Base-by-base conservation (phyloP, 768 basidiomycete species). In the Macrolepiota albuminosa region DNA sequence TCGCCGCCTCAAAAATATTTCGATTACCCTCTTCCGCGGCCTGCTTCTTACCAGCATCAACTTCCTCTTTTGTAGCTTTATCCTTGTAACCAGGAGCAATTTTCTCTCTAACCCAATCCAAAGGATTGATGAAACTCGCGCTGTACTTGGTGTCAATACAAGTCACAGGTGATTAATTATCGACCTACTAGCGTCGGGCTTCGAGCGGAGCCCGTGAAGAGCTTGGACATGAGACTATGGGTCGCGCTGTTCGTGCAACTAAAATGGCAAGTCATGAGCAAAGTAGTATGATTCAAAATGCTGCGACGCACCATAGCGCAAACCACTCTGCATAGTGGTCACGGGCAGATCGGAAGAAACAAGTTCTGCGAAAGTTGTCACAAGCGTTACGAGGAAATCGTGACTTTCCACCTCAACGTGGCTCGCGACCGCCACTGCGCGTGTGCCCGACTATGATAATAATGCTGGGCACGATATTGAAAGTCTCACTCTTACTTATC, bases 401-500 rank as follows among this genome's bases (percentile, higher is more conserved):
- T 63, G 58, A 64, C 60, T 26, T 60, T n/a, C 45, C 33, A 61
- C 51, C 54, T 55, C 36, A 48, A 58, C 59, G 61, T 63, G 56
- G 57, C 47, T 58, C 59, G 52, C 59, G 59, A 43, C 56, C 54
- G 57, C 64, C 56, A 53, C 54, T 58, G 59, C 59, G 60, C 59
- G 52, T 56, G 61, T 55, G 55, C 61, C 52, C 55, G 42, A 56
- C 60, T 43, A 69, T 55, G 58, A 85, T 86, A 81, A 73, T 84
- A 60, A 72, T 80, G 60, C 74, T 92, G 48, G 91, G 90, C 43
- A 83, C 83, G 16, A 82, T 97, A 64, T 75, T 98, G 66, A 93
- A 97, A 78, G 88, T 94, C 58, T 78, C 85, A 29, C 80, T 99
- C 26, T 85, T 99, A 46, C 78, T 98, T 70, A 85, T 95, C 67